Evolutionary conservation across 331 rosid species (phyloP).

Genomic region (Acacia pycnantha): DNA sequence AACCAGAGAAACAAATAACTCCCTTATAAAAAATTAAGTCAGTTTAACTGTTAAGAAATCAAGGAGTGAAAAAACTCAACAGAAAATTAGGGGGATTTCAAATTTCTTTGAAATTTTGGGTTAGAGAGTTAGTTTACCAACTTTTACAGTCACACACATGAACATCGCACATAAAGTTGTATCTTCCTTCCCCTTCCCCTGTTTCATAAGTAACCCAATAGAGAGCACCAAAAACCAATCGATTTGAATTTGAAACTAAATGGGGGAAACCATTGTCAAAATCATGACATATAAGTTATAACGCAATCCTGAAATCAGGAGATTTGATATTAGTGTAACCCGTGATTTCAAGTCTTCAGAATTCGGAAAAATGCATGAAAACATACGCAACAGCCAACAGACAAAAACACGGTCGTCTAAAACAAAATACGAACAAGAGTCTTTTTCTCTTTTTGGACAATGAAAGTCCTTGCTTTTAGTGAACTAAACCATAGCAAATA

Average conservation of each 20-base stretch:
- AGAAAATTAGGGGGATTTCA: background rate
- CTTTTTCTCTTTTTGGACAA: background rate
- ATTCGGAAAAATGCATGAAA: background rate
- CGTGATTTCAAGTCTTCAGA: background rate
- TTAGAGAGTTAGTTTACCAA: background rate
- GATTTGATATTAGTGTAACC: background rate
- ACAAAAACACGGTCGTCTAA: background rate
- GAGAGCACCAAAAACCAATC: slow-evolving; percentile 11
- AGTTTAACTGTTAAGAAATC: background rate
- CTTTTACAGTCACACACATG: background rate
- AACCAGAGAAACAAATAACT: background rate
- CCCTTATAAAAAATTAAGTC: background rate
- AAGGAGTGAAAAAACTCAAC: background rate
- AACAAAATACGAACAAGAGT: background rate
- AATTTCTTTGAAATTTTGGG: background rate
- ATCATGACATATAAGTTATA: background rate
- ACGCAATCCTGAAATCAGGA: background rate
- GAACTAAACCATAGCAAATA: background rate
- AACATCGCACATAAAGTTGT: background rate
- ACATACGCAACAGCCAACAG: background rate
- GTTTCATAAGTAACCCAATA: slow-evolving; percentile 17
- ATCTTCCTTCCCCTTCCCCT: background rate
- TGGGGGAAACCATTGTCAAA: background rate
- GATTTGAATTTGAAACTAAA: background rate
- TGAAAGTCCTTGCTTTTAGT: background rate